phyloP scores from a whole-genome alignment of 176 grass and related monocot species.

The Oryza glaberrima region DNA sequence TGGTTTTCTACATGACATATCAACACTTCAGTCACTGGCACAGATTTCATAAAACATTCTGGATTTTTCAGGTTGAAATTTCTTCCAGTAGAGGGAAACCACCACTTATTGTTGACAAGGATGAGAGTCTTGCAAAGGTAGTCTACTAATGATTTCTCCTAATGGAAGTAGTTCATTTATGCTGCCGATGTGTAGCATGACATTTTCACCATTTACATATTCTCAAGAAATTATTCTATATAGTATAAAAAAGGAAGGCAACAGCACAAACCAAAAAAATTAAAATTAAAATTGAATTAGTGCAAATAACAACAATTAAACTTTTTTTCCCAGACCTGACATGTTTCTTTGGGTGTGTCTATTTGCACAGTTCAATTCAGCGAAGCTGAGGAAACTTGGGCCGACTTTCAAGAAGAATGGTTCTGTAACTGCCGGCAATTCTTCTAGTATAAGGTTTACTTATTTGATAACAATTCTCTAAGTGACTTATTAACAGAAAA shows the following conservation, averaged over 20 bases:
- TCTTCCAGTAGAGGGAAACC: slow-evolving; percentile 81
- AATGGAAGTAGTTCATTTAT: not conserved
- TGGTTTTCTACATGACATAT: not conserved
- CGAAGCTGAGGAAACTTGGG: slow-evolving; percentile 70
- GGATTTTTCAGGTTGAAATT: slow-evolving; percentile 72
- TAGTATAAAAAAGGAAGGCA: not conserved
- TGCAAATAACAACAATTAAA: not conserved
- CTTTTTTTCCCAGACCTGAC: slow-evolving; percentile 12
- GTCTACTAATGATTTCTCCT: not conserved
- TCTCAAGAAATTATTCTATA: not conserved
- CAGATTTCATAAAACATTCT: slow-evolving; percentile 18
- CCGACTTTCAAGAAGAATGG: slow-evolving; percentile 76
- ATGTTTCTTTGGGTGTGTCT: slow-evolving; percentile 22
- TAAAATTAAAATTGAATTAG: not conserved
- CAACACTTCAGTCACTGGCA: not conserved
- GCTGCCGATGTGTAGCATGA: not conserved
- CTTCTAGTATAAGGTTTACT: slow-evolving; percentile 85
- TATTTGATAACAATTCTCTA: not conserved
- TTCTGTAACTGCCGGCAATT: slow-evolving; percentile 80
- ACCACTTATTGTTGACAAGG: slow-evolving; percentile 68
- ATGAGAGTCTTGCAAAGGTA: slow-evolving; percentile 95
- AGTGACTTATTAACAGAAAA: slow-evolving; percentile 8
- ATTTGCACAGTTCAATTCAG: slow-evolving; percentile 65
- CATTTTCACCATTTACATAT: not conserved
- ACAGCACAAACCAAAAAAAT: not conserved